Base-by-base conservation (phyloP, 164 flowering plant species). In the Dillenia turbinata region DNA sequence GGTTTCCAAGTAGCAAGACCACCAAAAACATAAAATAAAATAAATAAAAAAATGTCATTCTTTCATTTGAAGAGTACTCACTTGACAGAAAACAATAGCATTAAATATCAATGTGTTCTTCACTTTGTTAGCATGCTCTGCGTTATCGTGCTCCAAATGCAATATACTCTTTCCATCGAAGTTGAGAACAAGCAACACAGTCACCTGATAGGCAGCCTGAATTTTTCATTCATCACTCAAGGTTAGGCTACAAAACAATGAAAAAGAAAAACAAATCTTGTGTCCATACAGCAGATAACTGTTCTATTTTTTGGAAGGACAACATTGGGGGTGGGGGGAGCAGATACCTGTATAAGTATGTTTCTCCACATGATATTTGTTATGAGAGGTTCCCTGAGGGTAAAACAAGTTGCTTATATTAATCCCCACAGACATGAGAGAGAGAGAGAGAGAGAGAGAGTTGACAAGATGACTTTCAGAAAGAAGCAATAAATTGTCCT, bases 351-450 rank as follows among this genome's bases (percentile, higher is more conserved):
- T 15, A 88, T 70, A 62, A 91, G 46, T 71, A 94, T 66, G 73
- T 94, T 94, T 73, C 99, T 83, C 99, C 99, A 94, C 97, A 91
- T 94, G 69, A 89, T 82, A 73, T 92, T 94, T 51, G 99, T 88
- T 49, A 94, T 81, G 2, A 94, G 90, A 61, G 97, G 96, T 66
- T 88, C 97, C 77, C 99, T 94, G 75, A 49, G 49, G 67, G 70
- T 52, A 44, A 19, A 49, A 8, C 44, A 11, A 52, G 15, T 15
- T 11, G 22, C 12, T 58, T 49, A 33, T 9, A 10, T 58, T 5
- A 33, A 33, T 33, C 40, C 40, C 40, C 7, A 6, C 7, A 0
- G 40, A 5, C 1, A n/a, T n/a, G n/a, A n/a, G n/a, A n/a, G n/a
- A n/a, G n/a, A n/a, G 22, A 5, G 7, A 4, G 6, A 33, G 40